These are phyloP conservation scores for Hebeloma cylindrosporum DNA, from an alignment of 768 basidiomycete genomes.

Conservation along the genomic window DNA sequence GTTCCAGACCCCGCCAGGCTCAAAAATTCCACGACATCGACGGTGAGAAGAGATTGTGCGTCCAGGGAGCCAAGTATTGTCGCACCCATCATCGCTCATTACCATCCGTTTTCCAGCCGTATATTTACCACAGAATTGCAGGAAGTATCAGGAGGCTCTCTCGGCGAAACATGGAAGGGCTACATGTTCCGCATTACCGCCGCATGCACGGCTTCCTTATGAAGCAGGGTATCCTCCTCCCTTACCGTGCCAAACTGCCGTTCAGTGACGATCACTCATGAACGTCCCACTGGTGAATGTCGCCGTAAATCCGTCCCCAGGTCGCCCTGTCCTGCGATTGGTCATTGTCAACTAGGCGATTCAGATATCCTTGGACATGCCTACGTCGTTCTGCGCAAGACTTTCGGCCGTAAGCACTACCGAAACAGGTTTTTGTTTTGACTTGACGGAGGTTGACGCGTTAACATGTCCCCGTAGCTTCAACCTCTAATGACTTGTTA, in stretches of 20 bases:
- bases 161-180: constrained; percentile 96
- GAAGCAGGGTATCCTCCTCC: constrained; percentile 99
- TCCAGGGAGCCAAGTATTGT: constrained; percentile 8
- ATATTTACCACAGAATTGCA: constrained; percentile 98
- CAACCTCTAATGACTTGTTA: no score
- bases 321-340: no score
- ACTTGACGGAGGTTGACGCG: no score
- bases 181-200: constrained; percentile 97
- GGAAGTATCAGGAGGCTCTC: constrained; percentile 86
- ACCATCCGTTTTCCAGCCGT: constrained; percentile 52
- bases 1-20: constrained; percentile 93
- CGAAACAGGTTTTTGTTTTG: no score
- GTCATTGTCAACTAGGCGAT: no score
- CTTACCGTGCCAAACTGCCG: constrained; percentile 93
- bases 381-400: no score
- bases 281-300: constrained; percentile 90
- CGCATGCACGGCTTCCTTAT: constrained; percentile 98
- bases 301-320: constrained; percentile 99
- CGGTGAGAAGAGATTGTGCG: constrained; percentile 87
- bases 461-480: no score
- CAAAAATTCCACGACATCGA: constrained; percentile 97
- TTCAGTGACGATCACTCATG: constrained; percentile 97
- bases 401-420: no score
- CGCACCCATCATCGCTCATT: neutral
- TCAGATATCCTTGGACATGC: no score